phyloP scores from a whole-genome alignment of 176 grass and related monocot genomes.

The Saccharum spontaneum region DNA sequence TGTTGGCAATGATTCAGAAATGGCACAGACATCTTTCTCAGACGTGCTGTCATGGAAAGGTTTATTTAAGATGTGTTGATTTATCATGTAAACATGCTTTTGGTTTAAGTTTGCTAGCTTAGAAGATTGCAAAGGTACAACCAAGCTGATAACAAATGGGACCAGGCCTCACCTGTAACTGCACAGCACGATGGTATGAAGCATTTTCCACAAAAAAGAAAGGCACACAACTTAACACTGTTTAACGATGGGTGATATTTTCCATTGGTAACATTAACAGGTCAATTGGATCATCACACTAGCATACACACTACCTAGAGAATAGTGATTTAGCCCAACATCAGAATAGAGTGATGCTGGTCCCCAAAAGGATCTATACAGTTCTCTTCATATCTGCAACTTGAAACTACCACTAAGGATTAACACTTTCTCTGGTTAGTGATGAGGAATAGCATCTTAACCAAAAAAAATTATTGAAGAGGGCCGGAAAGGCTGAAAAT shows the following conservation, averaged over 20 bases:
- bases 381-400: neutral
- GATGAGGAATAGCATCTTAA: neutral
- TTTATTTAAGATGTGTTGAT: conserved; percentile 7
- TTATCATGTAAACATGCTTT: conserved; percentile 2
- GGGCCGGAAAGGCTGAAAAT: neutral
- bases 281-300: neutral
- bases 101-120: neutral
- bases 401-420: neutral
- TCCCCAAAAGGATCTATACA: neutral
- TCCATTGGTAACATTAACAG: neutral
- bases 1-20: conserved; percentile 4
- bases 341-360: neutral
- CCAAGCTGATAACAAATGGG: neutral
- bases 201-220: neutral
- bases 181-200: neutral
- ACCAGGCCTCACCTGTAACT: neutral
- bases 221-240: neutral
- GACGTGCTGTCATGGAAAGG: neutral
- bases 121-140: neutral
- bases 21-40: neutral
- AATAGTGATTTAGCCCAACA: neutral
- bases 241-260: neutral
- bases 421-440: neutral
- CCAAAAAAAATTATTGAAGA: neutral
- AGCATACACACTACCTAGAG: neutral